These are phyloP conservation scores for Cladorrhinum sp. DNA, from an alignment of 2,329 filamentous ascomycete species.

Conservation along the genomic window DNA sequence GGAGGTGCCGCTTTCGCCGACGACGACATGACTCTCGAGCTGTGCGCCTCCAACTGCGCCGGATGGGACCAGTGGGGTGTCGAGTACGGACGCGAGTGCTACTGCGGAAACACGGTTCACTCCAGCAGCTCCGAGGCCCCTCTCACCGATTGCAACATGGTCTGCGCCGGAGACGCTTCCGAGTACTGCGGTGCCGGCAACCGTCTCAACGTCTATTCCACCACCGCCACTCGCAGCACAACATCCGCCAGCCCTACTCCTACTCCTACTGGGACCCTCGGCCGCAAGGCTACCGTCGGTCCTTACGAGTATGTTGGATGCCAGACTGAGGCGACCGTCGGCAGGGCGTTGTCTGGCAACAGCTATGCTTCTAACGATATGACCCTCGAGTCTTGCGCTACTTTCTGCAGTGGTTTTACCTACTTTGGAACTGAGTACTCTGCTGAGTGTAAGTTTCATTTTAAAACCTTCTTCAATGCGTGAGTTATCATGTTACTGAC, in stretches of 20 bases:
- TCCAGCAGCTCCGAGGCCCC: constrained; percentile 32
- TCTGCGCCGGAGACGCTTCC: constrained; percentile 35
- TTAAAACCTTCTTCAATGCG: no score
- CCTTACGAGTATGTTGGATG: constrained; percentile 39
- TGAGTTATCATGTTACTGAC: no score
- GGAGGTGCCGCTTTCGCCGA: constrained; percentile 39
- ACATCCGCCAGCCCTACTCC: constrained; percentile 28
- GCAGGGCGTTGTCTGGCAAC: constrained; percentile 37
- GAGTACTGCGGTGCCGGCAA: constrained; percentile 39
- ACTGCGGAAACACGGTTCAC: constrained; percentile 45
- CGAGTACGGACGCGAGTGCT: constrained; percentile 52
- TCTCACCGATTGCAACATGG: constrained; percentile 37
- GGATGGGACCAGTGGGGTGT: constrained; percentile 48
- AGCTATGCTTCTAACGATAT: constrained; percentile 34
- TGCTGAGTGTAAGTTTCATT: constrained; percentile 33
- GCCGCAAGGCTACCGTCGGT: constrained; percentile 35
- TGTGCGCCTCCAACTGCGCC: constrained; percentile 45
- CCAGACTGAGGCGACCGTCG: constrained; percentile 37
- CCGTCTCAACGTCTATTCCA: constrained; percentile 33
- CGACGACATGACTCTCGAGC: constrained; percentile 49
- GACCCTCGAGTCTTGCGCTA: constrained; percentile 39
- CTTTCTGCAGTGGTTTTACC: constrained; percentile 35
- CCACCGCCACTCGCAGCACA: constrained; percentile 24
- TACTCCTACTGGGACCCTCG: constrained; percentile 35
- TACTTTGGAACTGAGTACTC: constrained; percentile 40